Conservation (phyloP, 768 basidiomycete species). For the Xerocomellus intermedius region DNA sequence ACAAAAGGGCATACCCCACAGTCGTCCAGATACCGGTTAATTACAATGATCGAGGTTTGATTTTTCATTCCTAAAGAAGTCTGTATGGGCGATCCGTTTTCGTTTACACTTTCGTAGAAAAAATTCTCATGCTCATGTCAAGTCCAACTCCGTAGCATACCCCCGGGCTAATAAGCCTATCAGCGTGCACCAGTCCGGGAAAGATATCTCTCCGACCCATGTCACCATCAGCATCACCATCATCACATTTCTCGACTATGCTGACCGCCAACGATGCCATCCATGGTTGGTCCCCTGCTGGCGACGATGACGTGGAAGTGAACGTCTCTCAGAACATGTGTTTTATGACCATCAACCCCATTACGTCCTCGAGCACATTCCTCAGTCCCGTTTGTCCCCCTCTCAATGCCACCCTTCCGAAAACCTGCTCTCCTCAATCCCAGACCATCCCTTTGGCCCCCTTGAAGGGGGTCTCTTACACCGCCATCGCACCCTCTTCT, state of each 20-base stretch:
- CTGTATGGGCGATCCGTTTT: conserved; percentile 3
- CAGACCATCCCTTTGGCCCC: not conserved
- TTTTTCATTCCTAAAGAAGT: conserved; percentile 9
- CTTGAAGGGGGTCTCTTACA: not conserved
- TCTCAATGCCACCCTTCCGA: conserved; percentile 1
- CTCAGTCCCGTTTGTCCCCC: conserved; percentile 16
- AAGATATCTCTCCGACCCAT: not conserved
- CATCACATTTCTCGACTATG: conserved; percentile 6
- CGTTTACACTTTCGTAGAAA: conserved; percentile 1
- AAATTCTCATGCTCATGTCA: not conserved
- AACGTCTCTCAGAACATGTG: conserved; percentile 18
- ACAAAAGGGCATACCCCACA: not conserved
- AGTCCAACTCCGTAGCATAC: not conserved
- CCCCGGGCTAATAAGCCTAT: conserved; percentile 9
- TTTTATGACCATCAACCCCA: conserved; percentile 5
- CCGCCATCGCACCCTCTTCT: conserved; percentile 35
- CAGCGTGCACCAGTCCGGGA: not conserved
- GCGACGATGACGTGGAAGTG: conserved; percentile 30
- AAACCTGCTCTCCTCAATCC: not conserved
- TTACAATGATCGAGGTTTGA: conserved; percentile 15
- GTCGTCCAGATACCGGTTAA: conserved; percentile 4
- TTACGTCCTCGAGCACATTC: not conserved
- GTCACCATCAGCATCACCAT: not conserved
- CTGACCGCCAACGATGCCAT: conserved; percentile 10
- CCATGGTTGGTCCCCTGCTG: conserved; percentile 30